Conservation (phyloP, 805 yeast species). For the Monosporozyma aquatica region DNA sequence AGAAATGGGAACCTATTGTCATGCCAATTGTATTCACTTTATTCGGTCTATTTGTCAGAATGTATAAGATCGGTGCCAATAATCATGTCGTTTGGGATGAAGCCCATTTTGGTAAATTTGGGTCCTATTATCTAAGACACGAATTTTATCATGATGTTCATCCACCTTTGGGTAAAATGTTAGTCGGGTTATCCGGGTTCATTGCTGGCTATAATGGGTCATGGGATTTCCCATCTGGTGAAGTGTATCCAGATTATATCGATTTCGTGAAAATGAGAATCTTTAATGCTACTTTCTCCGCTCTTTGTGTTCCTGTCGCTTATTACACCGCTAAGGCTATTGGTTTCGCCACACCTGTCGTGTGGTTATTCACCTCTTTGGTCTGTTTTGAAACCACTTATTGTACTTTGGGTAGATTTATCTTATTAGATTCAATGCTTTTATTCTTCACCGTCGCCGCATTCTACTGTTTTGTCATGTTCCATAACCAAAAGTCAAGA, state of each 20-base stretch:
- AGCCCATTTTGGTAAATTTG: slow-evolving; percentile 84
- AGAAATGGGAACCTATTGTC: slow-evolving; percentile 25
- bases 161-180: slow-evolving; percentile 79
- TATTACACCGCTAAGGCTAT: slow-evolving; percentile 59
- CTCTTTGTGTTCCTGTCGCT: slow-evolving; percentile 59
- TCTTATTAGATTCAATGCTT: slow-evolving; percentile 67
- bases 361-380: slow-evolving; percentile 53
- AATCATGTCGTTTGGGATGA: slow-evolving; percentile 77
- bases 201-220: slow-evolving; percentile 69
- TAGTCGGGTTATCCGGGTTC: slow-evolving; percentile 69
- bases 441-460: slow-evolving; percentile 69
- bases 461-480: slow-evolving; percentile 46
- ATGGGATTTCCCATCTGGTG: slow-evolving; percentile 69
- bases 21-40: slow-evolving; percentile 39
- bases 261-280: slow-evolving; percentile 60
- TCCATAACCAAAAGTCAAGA: slow-evolving; percentile 39
- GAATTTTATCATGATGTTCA: slow-evolving; percentile 83
- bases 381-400: slow-evolving; percentile 61
- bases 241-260: slow-evolving; percentile 48
- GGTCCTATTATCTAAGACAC: slow-evolving; percentile 69
- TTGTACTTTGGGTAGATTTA: slow-evolving; percentile 64
- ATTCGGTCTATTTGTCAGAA: slow-evolving; percentile 45
- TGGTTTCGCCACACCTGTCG: slow-evolving; percentile 41
- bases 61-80: slow-evolving; percentile 48
- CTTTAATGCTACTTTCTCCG: slow-evolving; percentile 61